Evolutionary conservation across 352 stramenopile genomes (phyloP).

Genomic region (Phytopythium helicoides): DNA sequence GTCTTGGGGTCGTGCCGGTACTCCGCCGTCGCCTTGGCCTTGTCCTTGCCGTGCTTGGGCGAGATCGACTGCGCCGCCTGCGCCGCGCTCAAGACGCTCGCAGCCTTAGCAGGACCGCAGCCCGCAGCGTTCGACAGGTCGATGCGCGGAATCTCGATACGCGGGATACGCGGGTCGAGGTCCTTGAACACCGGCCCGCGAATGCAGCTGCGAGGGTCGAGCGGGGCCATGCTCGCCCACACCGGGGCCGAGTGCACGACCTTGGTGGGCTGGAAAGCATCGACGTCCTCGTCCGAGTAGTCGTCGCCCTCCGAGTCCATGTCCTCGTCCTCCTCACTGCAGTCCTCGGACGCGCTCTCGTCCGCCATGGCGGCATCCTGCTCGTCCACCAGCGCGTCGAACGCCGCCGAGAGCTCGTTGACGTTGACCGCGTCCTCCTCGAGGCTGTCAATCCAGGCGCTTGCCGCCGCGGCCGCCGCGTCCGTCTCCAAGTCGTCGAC

Average conservation of each 20-base stretch:
- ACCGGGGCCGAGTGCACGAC: conserved; percentile 54
- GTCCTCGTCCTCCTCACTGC: conserved; percentile 36
- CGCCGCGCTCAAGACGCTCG: conserved; percentile 6
- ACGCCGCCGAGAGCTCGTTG: conserved; percentile 66
- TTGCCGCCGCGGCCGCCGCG: conserved; percentile 19
- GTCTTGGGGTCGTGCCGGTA: conserved; percentile 72
- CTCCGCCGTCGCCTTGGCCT: conserved; percentile 23
- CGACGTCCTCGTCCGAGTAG: conserved; percentile 21
- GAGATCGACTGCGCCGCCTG: conserved; percentile 31
- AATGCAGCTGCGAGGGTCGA: conserved; percentile 79
- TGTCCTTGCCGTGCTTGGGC: conserved; percentile 47
- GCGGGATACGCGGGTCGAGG: conserved; percentile 72
- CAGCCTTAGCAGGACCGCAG: conserved; percentile 14
- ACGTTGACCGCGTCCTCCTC: conserved; percentile 71
- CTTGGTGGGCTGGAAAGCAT: conserved; percentile 16
- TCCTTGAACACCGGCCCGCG: conserved; percentile 75
- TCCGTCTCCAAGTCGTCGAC: conserved; percentile 42
- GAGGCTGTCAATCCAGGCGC: conserved; percentile 60
- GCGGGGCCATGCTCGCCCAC: conserved; percentile 48
- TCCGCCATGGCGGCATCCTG: conserved; percentile 19
- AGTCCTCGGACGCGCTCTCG: conserved; percentile 21
- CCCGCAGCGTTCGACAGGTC: conserved; percentile 48
- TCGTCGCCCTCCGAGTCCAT: conserved; percentile 34
- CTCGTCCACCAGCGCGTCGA: conserved; percentile 53
- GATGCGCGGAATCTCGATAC: conserved; percentile 64